phyloP scores from a whole-genome alignment of 208 protist species.

The Porcisia deanei region DNA sequence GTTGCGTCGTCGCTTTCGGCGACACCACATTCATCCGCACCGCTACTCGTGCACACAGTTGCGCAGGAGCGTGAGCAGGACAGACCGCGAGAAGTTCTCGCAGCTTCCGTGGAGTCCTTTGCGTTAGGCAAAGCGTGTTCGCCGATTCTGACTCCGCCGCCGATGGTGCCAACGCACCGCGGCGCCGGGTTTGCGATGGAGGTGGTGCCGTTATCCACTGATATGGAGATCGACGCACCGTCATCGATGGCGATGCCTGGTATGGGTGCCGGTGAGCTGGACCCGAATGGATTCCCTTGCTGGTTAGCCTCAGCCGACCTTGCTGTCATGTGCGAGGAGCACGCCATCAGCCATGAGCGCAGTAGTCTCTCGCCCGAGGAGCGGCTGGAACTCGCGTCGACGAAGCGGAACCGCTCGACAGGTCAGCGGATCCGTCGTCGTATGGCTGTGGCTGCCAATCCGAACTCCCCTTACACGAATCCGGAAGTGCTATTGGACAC shows the following conservation, averaged over 20 bases:
- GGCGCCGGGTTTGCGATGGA: constrained; percentile 11
- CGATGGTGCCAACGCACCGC: constrained; percentile 4
- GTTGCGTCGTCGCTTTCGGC: neutral
- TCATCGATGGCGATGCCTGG: neutral
- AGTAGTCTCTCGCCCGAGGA: constrained; percentile 18
- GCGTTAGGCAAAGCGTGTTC: neutral
- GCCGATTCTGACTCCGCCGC: constrained; percentile 1
- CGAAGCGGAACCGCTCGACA: constrained; percentile 14
- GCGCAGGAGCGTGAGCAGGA: neutral
- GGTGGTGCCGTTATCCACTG: neutral
- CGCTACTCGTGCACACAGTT: neutral
- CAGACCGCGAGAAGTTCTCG: neutral
- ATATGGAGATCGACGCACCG: neutral
- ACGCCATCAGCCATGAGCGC: neutral
- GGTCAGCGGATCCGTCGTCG: constrained; percentile 43
- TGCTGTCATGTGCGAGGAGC: constrained; percentile 12
- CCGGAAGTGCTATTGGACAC: constrained; percentile 41
- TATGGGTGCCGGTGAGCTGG: neutral
- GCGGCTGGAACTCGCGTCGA: constrained; percentile 35
- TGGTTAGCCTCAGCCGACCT: constrained; percentile 24
- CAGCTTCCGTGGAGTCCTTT: neutral
- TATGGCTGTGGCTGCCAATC: constrained; percentile 38
- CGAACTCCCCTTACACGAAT: constrained; percentile 50
- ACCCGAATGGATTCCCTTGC: constrained; percentile 16
- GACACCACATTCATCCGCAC: neutral